phyloP scores from a whole-genome alignment of 768 basidiomycete species.

The Trametes gibbosa region DNA sequence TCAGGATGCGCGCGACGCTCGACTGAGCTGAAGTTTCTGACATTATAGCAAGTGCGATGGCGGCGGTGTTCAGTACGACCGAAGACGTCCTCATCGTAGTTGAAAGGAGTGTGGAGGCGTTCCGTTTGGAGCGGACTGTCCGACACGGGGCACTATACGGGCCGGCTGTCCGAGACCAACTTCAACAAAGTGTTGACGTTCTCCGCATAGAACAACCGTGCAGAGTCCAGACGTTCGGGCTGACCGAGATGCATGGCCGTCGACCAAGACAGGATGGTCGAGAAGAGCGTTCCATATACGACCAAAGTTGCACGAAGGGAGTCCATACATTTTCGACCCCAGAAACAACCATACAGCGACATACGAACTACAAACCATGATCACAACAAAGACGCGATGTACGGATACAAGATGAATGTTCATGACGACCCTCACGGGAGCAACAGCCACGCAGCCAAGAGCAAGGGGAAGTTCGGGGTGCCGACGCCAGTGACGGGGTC shows the following conservation, averaged over 20 bases:
- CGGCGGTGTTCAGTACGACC: not conserved
- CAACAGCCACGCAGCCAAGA: slow-evolving; percentile 10
- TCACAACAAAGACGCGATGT: no score
- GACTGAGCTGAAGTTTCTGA: not conserved
- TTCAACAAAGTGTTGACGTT: no score
- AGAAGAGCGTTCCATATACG: no score
- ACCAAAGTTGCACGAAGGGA: no score
- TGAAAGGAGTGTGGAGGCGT: not conserved
- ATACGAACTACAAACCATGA: not conserved
- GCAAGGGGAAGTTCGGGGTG: slow-evolving; percentile 30
- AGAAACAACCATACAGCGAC: not conserved
- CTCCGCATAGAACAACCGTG: no score
- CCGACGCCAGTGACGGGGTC: slow-evolving; percentile 37
- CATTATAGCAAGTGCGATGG: not conserved
- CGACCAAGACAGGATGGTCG: no score
- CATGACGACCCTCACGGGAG: slow-evolving; percentile 3
- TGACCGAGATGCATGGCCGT: no score
- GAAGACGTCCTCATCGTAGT: not conserved
- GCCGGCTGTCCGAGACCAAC: no score
- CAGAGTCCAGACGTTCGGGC: no score
- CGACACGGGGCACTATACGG: no score
- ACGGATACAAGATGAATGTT: not conserved
- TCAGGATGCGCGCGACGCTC: slow-evolving; percentile 21
- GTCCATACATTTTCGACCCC: no score
- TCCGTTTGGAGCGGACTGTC: not conserved